Evolutionary conservation across 1,284 basidiomycete genomes (phyloP).

Genomic region (Austroboletus niveus): DNA sequence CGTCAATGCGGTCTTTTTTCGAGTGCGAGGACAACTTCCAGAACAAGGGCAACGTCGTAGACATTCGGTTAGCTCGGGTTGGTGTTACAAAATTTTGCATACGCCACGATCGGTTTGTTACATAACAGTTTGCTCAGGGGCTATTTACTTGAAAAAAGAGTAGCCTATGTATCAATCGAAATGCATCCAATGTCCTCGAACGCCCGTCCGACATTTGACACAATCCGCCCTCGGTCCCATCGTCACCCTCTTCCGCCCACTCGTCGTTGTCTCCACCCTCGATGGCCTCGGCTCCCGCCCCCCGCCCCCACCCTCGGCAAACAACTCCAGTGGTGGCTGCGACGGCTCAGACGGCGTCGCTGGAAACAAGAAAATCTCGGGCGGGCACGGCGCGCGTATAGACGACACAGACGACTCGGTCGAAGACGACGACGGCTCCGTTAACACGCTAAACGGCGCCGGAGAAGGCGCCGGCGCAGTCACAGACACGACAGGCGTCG

Average conservation of each 20-base stretch:
- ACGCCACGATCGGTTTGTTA: too few species aligned
- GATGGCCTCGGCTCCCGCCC: conserved; percentile 16
- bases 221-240: conserved; percentile 76
- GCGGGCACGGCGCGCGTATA: conserved; percentile 9
- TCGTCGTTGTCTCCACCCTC: conserved; percentile 21
- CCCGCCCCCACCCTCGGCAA: conserved; percentile 14
- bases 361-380: conserved; percentile 29
- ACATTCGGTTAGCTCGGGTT: conserved; percentile 43
- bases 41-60: conserved; percentile 86
- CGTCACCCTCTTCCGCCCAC: conserved; percentile 48
- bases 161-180: conserved; percentile 41
- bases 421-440: conserved; percentile 22
- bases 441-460: conserved; percentile 31
- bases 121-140: too few species aligned
- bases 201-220: conserved; percentile 62
- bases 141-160: too few species aligned
- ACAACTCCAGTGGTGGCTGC: neutral
- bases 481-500: conserved; percentile 5
- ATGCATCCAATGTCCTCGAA: conserved; percentile 73
- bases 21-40: conserved; percentile 90
- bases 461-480: conserved; percentile 14
- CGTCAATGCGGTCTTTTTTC: conserved; percentile 78
- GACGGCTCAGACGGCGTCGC: conserved; percentile 25
- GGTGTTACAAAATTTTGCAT: too few species aligned
- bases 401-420: conserved; percentile 11